Evolutionary conservation across 495 filamentous ascomycete genomes (phyloP), one percentile per base, ranked within the genome.

Genomic region (Neurospora africana): DNA sequence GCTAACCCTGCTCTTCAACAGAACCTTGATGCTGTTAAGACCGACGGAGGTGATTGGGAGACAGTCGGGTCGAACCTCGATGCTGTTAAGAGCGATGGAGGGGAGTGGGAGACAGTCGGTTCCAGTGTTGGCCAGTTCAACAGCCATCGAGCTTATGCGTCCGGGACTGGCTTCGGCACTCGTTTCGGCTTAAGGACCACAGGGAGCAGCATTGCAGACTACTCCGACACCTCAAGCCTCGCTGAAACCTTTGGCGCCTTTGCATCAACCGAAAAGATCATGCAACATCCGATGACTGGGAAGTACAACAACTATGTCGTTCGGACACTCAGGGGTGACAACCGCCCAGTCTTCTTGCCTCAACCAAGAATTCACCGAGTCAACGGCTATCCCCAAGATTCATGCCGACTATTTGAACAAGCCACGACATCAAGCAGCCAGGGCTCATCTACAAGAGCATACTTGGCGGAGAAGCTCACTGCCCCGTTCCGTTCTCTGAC

Each of bases 171-270:
- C 10, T 70, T 76, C 58, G 68, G 44, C 2, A 73, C 38, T 67
- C 76, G 67, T 7, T 19, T 38, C 1, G 35, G 53, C 7, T 27
- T 70, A 40, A 78, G 81, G 71, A 33, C 41, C 13, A 77, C 81
- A 4, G 81, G 82, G n/a, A 81, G 80, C 72, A 83, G 82, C 47
- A 75, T 83, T 40, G 82, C 82, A 0, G 75, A 81, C 65, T 80
- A 73, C 41, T 83, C 81, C 0, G 80, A 84, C 30, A 71, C 74
- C 11, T 75, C 70, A 30, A 71, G 72, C 33, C 69, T 76, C 21
- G 35, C 10, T 5, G 40, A 41, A 27, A 37, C 30, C 8, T 58
- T 65, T 27, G 70, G 76, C 38, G 65, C 21, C 4, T 77, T 76
- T 44, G 43, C 71, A 27, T 80, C 77, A 3, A 73, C 69, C 2